Conservation (phyloP, 2,329 filamentous ascomycete genomes). For the Cercospora sp. region DNA sequence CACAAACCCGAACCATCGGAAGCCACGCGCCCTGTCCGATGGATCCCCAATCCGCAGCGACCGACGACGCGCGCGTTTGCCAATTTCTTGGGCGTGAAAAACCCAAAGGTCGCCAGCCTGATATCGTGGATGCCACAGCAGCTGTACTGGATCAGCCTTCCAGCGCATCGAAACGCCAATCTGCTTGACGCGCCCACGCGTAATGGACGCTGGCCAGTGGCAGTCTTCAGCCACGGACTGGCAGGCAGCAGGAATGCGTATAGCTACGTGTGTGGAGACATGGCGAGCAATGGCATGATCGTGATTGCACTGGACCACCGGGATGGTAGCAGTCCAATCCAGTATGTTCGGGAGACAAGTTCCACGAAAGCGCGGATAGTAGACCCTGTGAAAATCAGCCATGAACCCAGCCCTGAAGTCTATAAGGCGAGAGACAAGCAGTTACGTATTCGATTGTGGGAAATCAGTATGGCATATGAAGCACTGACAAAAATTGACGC, state of each 20-base stretch:
- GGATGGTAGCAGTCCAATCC: conserved; percentile 76
- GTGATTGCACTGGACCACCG: conserved; percentile 81
- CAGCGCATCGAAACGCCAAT: conserved; percentile 69
- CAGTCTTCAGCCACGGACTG: conserved; percentile 83
- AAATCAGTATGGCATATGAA: conserved; percentile 70
- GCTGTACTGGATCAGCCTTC: conserved; percentile 71
- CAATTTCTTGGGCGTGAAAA: conserved; percentile 68
- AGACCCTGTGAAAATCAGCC: conserved; percentile 53
- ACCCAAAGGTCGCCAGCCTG: conserved; percentile 28
- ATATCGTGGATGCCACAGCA: conserved; percentile 57
- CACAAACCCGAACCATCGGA: conserved; percentile 37
- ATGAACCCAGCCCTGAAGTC: conserved; percentile 61
- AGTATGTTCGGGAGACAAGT: conserved; percentile 64
- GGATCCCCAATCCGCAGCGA: conserved; percentile 76
- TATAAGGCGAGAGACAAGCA: conserved; percentile 69
- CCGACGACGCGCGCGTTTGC: conserved; percentile 74
- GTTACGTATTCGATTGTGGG: conserved; percentile 74
- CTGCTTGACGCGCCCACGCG: conserved; percentile 53
- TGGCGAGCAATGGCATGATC: conserved; percentile 78
- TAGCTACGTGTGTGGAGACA: conserved; percentile 74
- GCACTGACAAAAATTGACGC: conserved; percentile 66
- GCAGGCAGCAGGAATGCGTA: conserved; percentile 81
- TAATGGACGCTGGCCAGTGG: conserved; percentile 70
- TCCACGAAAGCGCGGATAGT: conserved; percentile 44
- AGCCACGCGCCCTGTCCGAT: conserved; percentile 64